Percentiles rank a stretch among this genome's conserved stretches.
These are phyloP conservation scores for Vanrija humicola DNA, from an alignment of 1,284 basidiomycete genomes.

Conservation along the genomic window DNA sequence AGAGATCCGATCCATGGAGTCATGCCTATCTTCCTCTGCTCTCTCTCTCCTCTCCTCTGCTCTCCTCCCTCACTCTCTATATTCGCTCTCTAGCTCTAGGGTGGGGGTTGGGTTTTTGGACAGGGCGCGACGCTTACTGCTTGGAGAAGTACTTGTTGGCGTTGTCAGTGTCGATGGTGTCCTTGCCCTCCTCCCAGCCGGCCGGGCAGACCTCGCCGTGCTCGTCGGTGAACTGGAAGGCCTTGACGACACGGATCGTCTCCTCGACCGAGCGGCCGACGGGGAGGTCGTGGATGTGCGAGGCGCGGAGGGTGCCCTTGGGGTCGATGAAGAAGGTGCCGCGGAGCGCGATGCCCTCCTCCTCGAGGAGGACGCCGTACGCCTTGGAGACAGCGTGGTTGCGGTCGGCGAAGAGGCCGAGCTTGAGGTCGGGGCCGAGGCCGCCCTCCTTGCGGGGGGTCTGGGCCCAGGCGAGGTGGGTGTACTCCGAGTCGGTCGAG, in stretches of 20 bases:
- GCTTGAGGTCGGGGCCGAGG: slow-evolving; percentile 76
- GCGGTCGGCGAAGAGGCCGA: slow-evolving; percentile 58
- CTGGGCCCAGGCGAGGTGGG: slow-evolving; percentile 80
- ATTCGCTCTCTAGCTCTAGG: slow-evolving; percentile 4
- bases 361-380: slow-evolving; percentile 80
- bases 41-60: not conserved
- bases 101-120: not conserved
- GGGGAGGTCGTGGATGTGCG: slow-evolving; percentile 72
- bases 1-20: no score
- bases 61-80: not conserved
- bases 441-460: slow-evolving; percentile 76
- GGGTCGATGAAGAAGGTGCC: slow-evolving; percentile 88
- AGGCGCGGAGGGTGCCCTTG: slow-evolving; percentile 64
- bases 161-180: slow-evolving; percentile 47
- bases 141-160: slow-evolving; percentile 69
- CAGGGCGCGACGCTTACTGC: slow-evolving; percentile 37
- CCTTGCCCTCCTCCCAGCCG: slow-evolving; percentile 61
- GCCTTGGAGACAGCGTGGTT: slow-evolving; percentile 54
- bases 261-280: slow-evolving; percentile 88
- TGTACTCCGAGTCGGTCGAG: slow-evolving; percentile 83
- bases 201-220: slow-evolving; percentile 87
- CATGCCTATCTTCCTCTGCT: not conserved
- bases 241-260: slow-evolving; percentile 80
- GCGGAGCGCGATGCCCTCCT: slow-evolving; percentile 76
- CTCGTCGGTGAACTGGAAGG: slow-evolving; percentile 73